phyloP scores from a whole-genome alignment of 345 rosid species.

The Iberis pinnata region DNA sequence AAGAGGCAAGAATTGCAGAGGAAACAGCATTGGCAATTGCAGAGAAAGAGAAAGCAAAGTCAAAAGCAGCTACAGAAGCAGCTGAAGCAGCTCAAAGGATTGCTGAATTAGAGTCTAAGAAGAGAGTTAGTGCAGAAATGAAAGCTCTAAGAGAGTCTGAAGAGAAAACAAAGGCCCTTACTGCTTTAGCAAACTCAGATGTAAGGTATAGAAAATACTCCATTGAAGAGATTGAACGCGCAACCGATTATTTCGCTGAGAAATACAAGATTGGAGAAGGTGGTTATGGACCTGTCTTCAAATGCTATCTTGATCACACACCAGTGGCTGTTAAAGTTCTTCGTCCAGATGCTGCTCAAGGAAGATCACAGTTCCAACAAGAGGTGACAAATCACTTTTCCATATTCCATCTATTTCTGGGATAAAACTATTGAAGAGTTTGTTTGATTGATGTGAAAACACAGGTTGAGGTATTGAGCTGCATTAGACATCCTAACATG shows the following conservation, averaged over 20 bases:
- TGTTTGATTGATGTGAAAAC: too few relatives aligned
- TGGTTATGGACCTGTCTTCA: constrained; percentile 93
- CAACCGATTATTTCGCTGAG: constrained; percentile 63
- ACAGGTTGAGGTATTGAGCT: constrained; percentile 77
- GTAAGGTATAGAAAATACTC: constrained; percentile 66
- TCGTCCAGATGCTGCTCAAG: constrained; percentile 94
- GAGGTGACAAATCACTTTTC: constrained; percentile 42
- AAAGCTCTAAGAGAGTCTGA: constrained; percentile 65
- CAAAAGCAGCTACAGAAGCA: constrained; percentile 77
- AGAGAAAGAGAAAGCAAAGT: constrained; percentile 79
- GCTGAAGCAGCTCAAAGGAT: constrained; percentile 87
- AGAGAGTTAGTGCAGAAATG: constrained; percentile 70
- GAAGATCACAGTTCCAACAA: constrained; percentile 90
- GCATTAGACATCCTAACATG: constrained; percentile 93
- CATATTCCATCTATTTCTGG: too few relatives aligned
- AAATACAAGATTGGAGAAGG: constrained; percentile 86
- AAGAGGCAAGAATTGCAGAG: constrained; percentile 64
- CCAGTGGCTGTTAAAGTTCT: constrained; percentile 84
- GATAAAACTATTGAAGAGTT: too few relatives aligned
- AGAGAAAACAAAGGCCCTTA: constrained; percentile 70
- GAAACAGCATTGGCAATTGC: constrained; percentile 74
- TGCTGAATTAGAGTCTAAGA: constrained; percentile 70
- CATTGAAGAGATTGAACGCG: constrained; percentile 74
- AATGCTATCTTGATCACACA: constrained; percentile 72
- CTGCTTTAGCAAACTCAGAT: constrained; percentile 47